These are phyloP conservation scores for Penstemon davidsonii DNA, from an alignment of 257 asterid genomes.

Conservation along the genomic window DNA sequence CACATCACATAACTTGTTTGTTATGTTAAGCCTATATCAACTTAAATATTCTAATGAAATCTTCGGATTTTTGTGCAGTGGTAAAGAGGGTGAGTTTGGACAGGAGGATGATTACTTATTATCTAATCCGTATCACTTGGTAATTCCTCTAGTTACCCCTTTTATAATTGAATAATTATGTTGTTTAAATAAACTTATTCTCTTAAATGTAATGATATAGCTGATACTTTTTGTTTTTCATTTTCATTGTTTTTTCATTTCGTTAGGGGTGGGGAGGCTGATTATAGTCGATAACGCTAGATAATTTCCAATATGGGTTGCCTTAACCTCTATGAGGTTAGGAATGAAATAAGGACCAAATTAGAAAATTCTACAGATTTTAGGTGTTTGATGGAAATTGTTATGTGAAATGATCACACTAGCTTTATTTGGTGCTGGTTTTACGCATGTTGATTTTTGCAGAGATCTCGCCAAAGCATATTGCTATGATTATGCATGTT, in stretches of 20 bases:
- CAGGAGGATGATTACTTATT: constrained; percentile 83
- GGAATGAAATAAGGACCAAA: background rate
- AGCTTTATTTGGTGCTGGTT: background rate
- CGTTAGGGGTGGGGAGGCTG: too few species aligned
- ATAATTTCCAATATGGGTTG: background rate
- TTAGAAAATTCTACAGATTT: background rate
- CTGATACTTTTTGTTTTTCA: background rate
- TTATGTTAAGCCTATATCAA: background rate
- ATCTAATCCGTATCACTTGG: constrained; percentile 97
- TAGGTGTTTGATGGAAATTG: background rate
- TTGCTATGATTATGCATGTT: background rate
- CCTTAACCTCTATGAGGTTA: background rate
- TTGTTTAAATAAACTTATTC: background rate
- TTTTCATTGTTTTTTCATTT: constrained; percentile 12
- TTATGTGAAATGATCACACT: background rate
- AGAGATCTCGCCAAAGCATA: background rate
- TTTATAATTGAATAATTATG: constrained; percentile 15
- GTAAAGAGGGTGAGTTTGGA: constrained; percentile 80
- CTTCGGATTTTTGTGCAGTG: constrained; percentile 53
- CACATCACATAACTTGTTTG: background rate
- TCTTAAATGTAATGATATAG: background rate
- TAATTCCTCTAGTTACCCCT: constrained; percentile 34
- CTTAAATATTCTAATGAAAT: constrained; percentile 24
- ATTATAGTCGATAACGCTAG: background rate
- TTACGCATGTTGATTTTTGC: background rate